Evolutionary conservation across 257 asterid species (phyloP).

Genomic region (Solanum chiquidenum): DNA sequence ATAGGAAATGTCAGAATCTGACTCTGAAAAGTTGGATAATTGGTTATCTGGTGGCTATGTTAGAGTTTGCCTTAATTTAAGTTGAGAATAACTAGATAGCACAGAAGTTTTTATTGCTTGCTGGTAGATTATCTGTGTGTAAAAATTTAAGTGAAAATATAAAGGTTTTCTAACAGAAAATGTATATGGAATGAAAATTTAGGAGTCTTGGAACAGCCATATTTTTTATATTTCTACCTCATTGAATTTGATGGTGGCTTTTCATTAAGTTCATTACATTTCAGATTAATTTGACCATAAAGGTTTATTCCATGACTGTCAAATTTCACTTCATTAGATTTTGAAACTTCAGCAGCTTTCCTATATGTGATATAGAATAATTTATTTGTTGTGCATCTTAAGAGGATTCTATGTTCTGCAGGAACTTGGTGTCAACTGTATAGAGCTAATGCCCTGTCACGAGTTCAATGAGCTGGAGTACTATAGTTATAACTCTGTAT

Average conservation of each 20-base stretch:
- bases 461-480: slow-evolving; percentile 96
- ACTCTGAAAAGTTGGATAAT: not conserved
- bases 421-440: slow-evolving; percentile 97
- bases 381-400: not conserved
- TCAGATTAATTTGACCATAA: not conserved
- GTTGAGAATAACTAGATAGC: not conserved
- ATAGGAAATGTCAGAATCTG: not conserved
- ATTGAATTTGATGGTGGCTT: not conserved
- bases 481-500: slow-evolving; percentile 76
- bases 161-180: not conserved
- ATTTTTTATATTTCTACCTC: not conserved
- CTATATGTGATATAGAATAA: not conserved
- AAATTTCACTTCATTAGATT: not conserved
- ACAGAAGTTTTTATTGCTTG: not conserved
- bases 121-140: not conserved
- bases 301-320: not conserved
- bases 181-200: not conserved
- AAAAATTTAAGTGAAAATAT: not conserved
- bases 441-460: slow-evolving; percentile 98
- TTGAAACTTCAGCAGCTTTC: not conserved
- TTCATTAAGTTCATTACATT: not conserved
- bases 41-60: not conserved
- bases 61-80: not conserved
- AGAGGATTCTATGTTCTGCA: slow-evolving; percentile 19
- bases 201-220: not conserved